phyloP scores from a whole-genome alignment of 805 yeast genomes.

The Ogataea thermomethanolica region DNA sequence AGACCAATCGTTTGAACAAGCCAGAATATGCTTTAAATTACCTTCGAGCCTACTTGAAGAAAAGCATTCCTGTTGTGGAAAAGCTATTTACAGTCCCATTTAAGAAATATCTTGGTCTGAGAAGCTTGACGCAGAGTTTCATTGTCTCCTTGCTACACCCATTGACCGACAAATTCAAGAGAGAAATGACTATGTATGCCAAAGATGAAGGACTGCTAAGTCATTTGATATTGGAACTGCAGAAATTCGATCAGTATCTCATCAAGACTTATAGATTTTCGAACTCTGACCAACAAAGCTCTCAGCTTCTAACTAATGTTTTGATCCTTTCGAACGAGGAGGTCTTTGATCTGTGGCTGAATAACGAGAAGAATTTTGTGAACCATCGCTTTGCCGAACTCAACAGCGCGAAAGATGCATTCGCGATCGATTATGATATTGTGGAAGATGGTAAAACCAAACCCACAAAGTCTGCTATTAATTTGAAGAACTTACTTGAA shows the following conservation, averaged over 20 bases:
- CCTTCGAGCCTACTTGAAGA: conserved; percentile 39
- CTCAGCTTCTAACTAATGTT: conserved; percentile 27
- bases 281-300: conserved; percentile 31
- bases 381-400: conserved; percentile 50
- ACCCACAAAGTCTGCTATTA: conserved; percentile 63
- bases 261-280: conserved; percentile 38
- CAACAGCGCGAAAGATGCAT: conserved; percentile 44
- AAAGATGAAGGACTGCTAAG: conserved; percentile 47
- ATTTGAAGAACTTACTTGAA: conserved; percentile 53
- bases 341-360: conserved; percentile 47
- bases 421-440: conserved; percentile 56
- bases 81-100: conserved; percentile 31
- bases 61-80: conserved; percentile 29
- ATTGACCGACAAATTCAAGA: conserved; percentile 40
- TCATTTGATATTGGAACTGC: conserved; percentile 56
- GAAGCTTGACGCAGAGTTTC: conserved; percentile 33
- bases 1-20: conserved; percentile 60
- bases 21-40: conserved; percentile 70
- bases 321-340: conserved; percentile 26
- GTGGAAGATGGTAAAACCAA: conserved; percentile 40
- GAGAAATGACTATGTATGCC: conserved; percentile 24
- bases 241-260: conserved; percentile 54
- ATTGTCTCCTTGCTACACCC: conserved; percentile 48
- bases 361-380: conserved; percentile 51
- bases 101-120: conserved; percentile 15